Base-by-base conservation (phyloP, 2,329 filamentous ascomycete genomes). In the Aspergillus fumigatiaffinis region DNA sequence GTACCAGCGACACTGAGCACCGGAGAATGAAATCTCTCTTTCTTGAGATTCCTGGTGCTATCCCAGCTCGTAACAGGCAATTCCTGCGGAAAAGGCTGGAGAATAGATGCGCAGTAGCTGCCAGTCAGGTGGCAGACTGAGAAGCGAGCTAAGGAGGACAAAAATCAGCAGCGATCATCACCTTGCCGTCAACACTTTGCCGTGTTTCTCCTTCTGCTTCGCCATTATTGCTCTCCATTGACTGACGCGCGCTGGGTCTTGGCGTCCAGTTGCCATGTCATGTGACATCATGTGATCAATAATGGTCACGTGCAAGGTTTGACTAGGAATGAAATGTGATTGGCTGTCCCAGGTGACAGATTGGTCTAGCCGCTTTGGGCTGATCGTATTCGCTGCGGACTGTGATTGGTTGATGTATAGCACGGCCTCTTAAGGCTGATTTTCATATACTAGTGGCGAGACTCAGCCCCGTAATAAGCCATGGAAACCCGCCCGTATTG, bases 221-320 rank as follows among this genome's bases (percentile, higher is more conserved):
- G 6, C 23, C 44, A 14, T 21, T n/a, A 14, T 44, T n/a, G 44
- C 21, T 47, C 49, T 17, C 32, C 52, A 32, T 42, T 50, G 29
- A 53, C 51, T 50, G 50, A 60, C 58, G 58, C 56, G 58, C 62
- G 56, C 60, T 46, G 49, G 57, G 60, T 32, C 58, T 62, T 58
- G 62, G 59, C 59, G 47, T 29, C 32, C 29, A 49, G 52, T 32
- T 41, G n/a, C 51, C 1, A 28, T 23, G 48, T 60, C 63, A 64
- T 20, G 61, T 63, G 61, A 60, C 12, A 3, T 50, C 60, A 63
- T 3, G 57, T 63, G 61, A 57, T 48, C 2, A 17, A 4, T 12
- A n/a, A 44, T 17, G 17, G 14, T 48, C 47, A 53, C 23, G 46
- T 57, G 58, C n/a, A 3, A 23, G 1, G 1, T 12, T 21, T 6